A percentile compares a stretch with the other conserved stretches of the same genome.
Conservation (phyloP, 75 land plant species). For the Sequoiadendron giganteum region DNA sequence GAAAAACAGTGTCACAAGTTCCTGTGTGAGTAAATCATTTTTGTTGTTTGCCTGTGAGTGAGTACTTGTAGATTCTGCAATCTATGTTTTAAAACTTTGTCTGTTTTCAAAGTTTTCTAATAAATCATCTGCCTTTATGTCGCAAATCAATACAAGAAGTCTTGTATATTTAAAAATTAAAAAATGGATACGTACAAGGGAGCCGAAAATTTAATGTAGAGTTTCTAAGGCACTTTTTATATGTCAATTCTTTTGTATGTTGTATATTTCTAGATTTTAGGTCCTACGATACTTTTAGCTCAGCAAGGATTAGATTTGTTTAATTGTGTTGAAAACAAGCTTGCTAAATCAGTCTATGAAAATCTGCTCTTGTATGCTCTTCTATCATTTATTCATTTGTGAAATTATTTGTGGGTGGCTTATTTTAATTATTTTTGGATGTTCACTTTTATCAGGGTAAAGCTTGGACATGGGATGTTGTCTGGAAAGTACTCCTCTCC, state of each 20-base stretch:
- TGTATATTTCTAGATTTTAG: neutral
- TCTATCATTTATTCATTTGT: neutral
- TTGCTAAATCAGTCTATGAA: neutral
- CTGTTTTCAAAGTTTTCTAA: too few relatives aligned
- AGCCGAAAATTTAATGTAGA: too few relatives aligned
- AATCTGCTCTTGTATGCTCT: neutral
- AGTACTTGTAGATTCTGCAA: too few relatives aligned
- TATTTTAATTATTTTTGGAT: neutral
- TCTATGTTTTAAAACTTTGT: too few relatives aligned
- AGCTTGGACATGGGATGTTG: slow-evolving; percentile 91
- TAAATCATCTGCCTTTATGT: too few relatives aligned
- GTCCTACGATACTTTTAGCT: neutral
- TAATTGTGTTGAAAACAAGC: neutral
- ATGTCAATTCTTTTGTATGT: neutral
- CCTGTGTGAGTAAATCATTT: too few relatives aligned
- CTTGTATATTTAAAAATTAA: too few relatives aligned
- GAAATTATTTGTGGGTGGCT: neutral
- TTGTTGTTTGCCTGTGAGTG: too few relatives aligned
- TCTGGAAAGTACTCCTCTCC: slow-evolving; percentile 92
- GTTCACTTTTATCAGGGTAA: slow-evolving; percentile 48
- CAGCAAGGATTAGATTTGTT: neutral
- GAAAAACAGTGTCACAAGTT: too few relatives aligned
- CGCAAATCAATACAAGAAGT: too few relatives aligned
- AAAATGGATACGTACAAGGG: too few relatives aligned
- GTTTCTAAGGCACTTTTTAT: too few relatives aligned